Conservation (phyloP, 139 green algal species). For the Tetraselmis striata region DNA sequence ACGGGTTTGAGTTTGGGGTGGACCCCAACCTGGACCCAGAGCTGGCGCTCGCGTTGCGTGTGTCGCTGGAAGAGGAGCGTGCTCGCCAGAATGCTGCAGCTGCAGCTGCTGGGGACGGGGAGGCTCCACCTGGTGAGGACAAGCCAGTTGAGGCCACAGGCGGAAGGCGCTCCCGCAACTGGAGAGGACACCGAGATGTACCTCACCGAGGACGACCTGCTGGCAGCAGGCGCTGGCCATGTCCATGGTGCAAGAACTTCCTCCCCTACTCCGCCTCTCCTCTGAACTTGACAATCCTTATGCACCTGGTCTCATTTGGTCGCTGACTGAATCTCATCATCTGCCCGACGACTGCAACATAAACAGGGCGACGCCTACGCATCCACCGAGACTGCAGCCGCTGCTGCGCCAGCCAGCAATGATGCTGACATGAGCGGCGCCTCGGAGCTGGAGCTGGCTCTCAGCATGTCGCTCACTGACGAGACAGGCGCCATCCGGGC, state of each 20-base stretch:
- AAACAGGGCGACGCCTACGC: no score
- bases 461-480: no score
- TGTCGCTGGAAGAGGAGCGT: slow-evolving; percentile 96
- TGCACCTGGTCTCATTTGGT: no score
- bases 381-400: no score
- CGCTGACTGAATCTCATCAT: no score
- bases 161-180: slow-evolving; percentile 27
- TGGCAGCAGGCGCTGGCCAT: slow-evolving; percentile 88
- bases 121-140: slow-evolving; percentile 2
- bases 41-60: slow-evolving; percentile 73
- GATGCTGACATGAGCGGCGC: no score
- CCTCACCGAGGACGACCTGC: slow-evolving; percentile 74
- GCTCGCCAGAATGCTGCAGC: slow-evolving; percentile 70
- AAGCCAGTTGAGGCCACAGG: slow-evolving; percentile 23
- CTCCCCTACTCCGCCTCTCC: no score
- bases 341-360: no score
- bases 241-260: slow-evolving; percentile 86
- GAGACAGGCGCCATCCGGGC: no score
- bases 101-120: slow-evolving; percentile 17
- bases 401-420: no score
- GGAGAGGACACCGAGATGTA: slow-evolving; percentile 31
- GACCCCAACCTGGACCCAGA: slow-evolving; percentile 97
- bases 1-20: slow-evolving; percentile 88
- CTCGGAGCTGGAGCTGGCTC: no score
- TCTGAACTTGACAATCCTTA: no score